Percentiles rank a stretch among this genome's conserved stretches.
Evolutionary conservation across 768 basidiomycete species (phyloP).

Genomic region (Arthromyces matolae): DNA sequence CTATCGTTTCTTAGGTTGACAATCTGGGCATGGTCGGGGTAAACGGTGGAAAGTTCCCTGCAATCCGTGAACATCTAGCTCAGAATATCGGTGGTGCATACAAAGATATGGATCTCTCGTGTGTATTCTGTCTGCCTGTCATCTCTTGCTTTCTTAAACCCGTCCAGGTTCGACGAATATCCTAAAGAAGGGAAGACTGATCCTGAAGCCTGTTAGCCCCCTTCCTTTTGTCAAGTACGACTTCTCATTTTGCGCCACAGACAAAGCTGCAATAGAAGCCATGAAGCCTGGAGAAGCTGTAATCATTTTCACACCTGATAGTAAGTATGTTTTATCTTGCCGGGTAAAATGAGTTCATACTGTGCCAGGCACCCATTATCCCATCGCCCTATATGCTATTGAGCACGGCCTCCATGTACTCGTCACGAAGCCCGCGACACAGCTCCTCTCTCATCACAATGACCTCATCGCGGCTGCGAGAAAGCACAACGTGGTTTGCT

Average conservation of each 20-base stretch:
- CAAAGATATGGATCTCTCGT: slow-evolving; percentile 85
- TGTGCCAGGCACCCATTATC: slow-evolving; percentile 77
- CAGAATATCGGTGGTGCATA: slow-evolving; percentile 83
- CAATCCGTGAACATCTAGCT: slow-evolving; percentile 73
- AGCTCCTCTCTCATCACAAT: slow-evolving; percentile 79
- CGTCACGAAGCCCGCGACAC: slow-evolving; percentile 90
- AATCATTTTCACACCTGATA: slow-evolving; percentile 91
- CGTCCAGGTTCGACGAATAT: slow-evolving; percentile 68
- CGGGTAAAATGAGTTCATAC: neutral
- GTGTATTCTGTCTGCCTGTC: slow-evolving; percentile 23
- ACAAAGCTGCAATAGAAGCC: slow-evolving; percentile 76
- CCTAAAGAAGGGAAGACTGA: slow-evolving; percentile 68
- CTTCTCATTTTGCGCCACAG: slow-evolving; percentile 34
- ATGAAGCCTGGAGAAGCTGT: slow-evolving; percentile 83
- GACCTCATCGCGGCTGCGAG: slow-evolving; percentile 72
- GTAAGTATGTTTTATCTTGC: slow-evolving; percentile 34
- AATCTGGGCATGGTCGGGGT: slow-evolving; percentile 86
- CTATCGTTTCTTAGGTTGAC: slow-evolving; percentile 44
- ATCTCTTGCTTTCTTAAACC: neutral
- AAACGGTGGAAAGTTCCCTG: slow-evolving; percentile 84
- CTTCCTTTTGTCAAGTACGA: neutral
- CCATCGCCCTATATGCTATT: slow-evolving; percentile 83
- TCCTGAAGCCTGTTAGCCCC: slow-evolving; percentile 73
- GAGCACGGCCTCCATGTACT: slow-evolving; percentile 84
- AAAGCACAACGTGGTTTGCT: slow-evolving; percentile 79